Evolutionary conservation across 495 filamentous ascomycete species (phyloP), one percentile per base, ranked within the genome.

Genomic region (Hypoxylon trugodes): DNA sequence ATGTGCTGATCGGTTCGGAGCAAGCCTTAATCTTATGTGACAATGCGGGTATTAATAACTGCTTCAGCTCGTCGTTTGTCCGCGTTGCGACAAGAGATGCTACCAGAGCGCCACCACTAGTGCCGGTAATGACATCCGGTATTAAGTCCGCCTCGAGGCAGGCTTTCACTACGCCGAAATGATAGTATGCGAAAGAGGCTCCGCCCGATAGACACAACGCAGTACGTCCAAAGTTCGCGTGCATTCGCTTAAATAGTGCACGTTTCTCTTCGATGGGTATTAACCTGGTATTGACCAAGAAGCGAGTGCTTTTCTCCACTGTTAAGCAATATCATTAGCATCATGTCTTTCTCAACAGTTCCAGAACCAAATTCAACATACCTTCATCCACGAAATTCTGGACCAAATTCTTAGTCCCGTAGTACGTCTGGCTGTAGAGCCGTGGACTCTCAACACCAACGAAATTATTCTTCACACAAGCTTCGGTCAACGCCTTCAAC

Each of bases 391-490:
- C 80, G 70, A 90, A 97, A 35, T 86, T 83, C 76, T 98, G 96
- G 12, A 96, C 92, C 40, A 96, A 74, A 35, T 92, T 85, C 72
- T 98, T 98, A 1, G 95, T 98, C 18, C 96, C 95, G 55, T 92
- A 96, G 67, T 98, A 98, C 1, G 93, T 93, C 77, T 98, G 92
- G 65, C 90, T 94, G 73, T 98, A 98, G 9, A 98, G 80, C 33
- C 92, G 81, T 16, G 95, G 87, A 62, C 96, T 97, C 76, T 98
- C 95, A n/a, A 95, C 87, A 0, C 95, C 95, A 7, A 89, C 90
- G 75, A 97, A 98, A 70, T 98, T 98, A 73, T 90, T 96, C 84
- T 97, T 98, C 58, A 98, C 89, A 67, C 93, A 97, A 12, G 89
- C 89, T 77, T 97, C 93, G 25, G 95, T 77, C 42, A 98, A 73